Evolutionary conservation across 345 rosid species (phyloP), one percentile per base, ranked within the genome.

Genomic region (Dipteronia dyeriana): DNA sequence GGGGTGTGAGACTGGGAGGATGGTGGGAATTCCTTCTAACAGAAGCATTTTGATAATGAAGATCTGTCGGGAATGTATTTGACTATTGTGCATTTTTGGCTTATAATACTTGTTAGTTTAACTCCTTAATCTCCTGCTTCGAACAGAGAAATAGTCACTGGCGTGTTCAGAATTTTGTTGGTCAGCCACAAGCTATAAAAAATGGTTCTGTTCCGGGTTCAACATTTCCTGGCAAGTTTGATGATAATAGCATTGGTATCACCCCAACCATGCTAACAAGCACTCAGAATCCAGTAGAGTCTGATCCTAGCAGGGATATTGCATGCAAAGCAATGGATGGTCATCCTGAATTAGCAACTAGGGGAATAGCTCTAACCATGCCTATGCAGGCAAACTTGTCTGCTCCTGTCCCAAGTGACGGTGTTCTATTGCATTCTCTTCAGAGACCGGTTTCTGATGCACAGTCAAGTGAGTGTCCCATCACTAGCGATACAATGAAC

Each of bases 101-200:
- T 43, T 47, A 39, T 39, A 43, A 45, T 57, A 69, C n/a, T 14
- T 75, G 39, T 76, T 14, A 59, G 47, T 45, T 29, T 66, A 20
- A 75, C 73, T 49, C 43, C 45, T 31, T 60, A 19, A 22, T 66
- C 34, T 71, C 41, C 29, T 68, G 31, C 66, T 77, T 85, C 73
- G 39, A 89, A 82, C 88, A 96, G 99, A 92, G 97, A 84, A 96
- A 92, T 79, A 96, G 92, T 83, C 99, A 96, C 72, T 96, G 98
- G 99, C 94, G 91, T 9, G 90, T 79, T 80, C 97, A 90, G 79
- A 87, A 83, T 84, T 82, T 88, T 75, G 85, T 31, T 5, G 87
- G 93, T 68, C 92, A 89, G 45, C 89, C 91, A 31, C 94, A 87
- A 73, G 82, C 90, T 47, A 73, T 86, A 38, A 91, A 83, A 82